phyloP scores from a whole-genome alignment of 75 land plant genomes.

The Pseudotsuga menziesii region DNA sequence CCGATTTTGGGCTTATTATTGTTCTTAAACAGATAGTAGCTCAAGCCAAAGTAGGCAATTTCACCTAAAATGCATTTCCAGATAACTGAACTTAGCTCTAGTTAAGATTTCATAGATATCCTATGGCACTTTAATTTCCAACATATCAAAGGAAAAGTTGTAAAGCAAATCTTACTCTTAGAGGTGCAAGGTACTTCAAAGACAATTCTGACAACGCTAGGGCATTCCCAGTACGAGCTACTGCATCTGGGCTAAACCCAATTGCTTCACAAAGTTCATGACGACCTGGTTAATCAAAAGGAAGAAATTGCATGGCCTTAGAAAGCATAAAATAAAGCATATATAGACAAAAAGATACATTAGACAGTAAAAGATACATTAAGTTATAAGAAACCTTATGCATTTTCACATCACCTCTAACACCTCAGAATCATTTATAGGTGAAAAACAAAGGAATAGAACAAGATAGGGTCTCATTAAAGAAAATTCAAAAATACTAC shows the following conservation, averaged over 20 bases:
- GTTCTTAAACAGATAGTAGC: too few species aligned
- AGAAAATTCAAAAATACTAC: too few species aligned
- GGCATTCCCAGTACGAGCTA: constrained; percentile 70
- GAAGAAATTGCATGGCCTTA: not conserved
- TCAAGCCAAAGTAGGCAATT: too few species aligned
- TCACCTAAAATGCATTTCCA: not conserved
- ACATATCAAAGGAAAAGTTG: not conserved
- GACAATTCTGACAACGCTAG: constrained; percentile 73
- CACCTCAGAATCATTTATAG: not conserved
- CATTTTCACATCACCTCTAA: not conserved
- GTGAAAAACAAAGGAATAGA: too few species aligned
- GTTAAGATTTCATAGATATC: not conserved
- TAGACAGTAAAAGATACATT: too few species aligned
- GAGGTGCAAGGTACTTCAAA: constrained; percentile 69
- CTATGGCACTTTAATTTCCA: not conserved
- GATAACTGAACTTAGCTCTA: not conserved
- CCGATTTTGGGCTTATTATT: too few species aligned
- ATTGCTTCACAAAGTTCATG: constrained; percentile 73
- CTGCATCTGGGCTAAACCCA: constrained; percentile 65
- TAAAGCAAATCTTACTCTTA: constrained; percentile 43
- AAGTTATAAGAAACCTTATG: not conserved
- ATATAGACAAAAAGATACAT: not conserved
- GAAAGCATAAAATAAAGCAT: not conserved
- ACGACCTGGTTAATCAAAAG: constrained; percentile 47
- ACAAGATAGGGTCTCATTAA: too few species aligned